phyloP scores from a whole-genome alignment of 169 alveolate genomes.

The Perkinsus marinus region DNA sequence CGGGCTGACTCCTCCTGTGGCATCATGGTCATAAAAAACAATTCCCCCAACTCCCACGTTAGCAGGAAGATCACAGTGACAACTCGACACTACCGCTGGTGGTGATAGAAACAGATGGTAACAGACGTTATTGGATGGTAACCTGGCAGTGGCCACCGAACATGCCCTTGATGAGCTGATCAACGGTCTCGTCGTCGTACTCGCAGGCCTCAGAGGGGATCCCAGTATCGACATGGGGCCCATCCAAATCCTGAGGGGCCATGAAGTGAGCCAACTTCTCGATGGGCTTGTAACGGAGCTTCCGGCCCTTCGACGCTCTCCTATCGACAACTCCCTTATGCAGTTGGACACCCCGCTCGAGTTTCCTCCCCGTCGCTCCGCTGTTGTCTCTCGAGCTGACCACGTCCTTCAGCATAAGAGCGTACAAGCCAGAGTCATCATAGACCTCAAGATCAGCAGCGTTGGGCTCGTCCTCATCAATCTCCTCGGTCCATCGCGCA shows the following conservation, averaged over 20 bases:
- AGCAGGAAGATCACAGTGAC: too few relatives aligned
- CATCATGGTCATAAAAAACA: neutral
- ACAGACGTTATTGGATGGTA: neutral
- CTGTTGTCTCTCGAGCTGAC: neutral
- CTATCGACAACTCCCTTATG: slow-evolving; percentile 24
- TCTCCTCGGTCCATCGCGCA: neutral
- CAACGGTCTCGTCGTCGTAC: neutral
- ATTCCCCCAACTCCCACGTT: neutral
- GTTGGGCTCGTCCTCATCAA: neutral
- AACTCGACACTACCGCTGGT: neutral
- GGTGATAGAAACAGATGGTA: neutral
- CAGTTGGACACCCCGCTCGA: neutral
- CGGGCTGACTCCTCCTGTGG: neutral
- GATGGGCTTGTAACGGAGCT: slow-evolving; percentile 36
- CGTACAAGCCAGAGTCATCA: neutral
- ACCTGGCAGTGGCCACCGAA: neutral
- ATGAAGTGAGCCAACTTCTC: slow-evolving; percentile 30
- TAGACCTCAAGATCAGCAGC: neutral
- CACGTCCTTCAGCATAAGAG: neutral
- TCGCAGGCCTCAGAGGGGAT: neutral
- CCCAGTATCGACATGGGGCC: neutral
- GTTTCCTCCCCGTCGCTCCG: neutral
- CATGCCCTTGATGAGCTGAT: neutral
- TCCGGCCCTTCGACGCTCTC: slow-evolving; percentile 45
- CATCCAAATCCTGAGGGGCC: slow-evolving; percentile 7